Evolutionary conservation across 257 asterid species (phyloP), one percentile per base, ranked within the genome.

Genomic region (Penstemon eatonii): DNA sequence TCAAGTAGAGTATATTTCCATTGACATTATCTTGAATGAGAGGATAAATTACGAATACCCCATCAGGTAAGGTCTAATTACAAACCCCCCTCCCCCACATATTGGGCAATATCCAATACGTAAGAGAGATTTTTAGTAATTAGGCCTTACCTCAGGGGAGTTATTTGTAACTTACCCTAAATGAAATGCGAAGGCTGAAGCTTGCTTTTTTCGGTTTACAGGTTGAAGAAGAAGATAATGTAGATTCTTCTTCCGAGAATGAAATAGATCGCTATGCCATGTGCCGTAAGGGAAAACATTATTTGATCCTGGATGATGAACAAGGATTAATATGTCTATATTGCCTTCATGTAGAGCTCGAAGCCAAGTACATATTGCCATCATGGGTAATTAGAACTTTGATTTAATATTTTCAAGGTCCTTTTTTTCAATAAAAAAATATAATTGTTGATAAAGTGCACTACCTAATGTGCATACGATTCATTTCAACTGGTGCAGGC

Each of bases 311-410:
- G 8, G 15, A 49, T 37, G 82, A 74, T 5, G 68, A 65, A 33
- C 5, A 51, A 3, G 79, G 79, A 51, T 13, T 59, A 13, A 36
- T 38, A 5, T 78, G 82, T 42, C 13, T 7, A 1, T 11, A 13
- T 13, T 78, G 82, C 39, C 5, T 4, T 53, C 65, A 60, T 33
- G 49, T 66, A 7, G 71, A 66, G 49, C 59, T 52, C n/a, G 79
- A 42, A 55, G 42, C 55, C 19, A 70, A 45, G 47, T 12, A 74
- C 9, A 50, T 74, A 9, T 18, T 66, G 15, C 79, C 79, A 4
- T 50, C 19, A 37, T 78, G 76, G 70, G 84, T 75, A 71, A 75
- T 25, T 25, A 25, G 33, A 25, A 25, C 33, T 25, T 25, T 25
- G 33, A 25, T 25, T 25, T 25, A 25, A 25, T 25, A 25, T 25